phyloP scores from a whole-genome alignment of 2,329 filamentous ascomycete species.

The Aspergillus sp. region DNA sequence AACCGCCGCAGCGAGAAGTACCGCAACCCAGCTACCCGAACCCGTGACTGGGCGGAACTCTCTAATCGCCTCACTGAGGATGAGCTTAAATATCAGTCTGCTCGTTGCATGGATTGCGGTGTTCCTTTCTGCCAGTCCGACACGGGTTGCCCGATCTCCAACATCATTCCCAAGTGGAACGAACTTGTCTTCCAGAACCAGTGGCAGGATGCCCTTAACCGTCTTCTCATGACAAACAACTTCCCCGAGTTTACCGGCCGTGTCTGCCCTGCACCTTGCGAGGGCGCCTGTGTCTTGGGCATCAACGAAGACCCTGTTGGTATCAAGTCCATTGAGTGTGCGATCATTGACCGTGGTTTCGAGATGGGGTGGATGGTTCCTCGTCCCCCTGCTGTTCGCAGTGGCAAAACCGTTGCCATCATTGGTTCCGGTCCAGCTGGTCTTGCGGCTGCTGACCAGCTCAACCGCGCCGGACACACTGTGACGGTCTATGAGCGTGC shows the following conservation, averaged over 20 bases:
- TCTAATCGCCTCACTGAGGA: slow-evolving; percentile 86
- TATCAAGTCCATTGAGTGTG: slow-evolving; percentile 98
- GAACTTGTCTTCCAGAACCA: slow-evolving; percentile 73
- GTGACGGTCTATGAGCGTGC: slow-evolving; percentile 93
- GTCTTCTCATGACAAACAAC: slow-evolving; percentile 94
- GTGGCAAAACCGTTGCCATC: slow-evolving; percentile 83
- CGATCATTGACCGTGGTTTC: slow-evolving; percentile 95
- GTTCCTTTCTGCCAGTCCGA: slow-evolving; percentile 98
- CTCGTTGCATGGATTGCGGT: slow-evolving; percentile 98
- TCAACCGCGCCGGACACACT: slow-evolving; percentile 85
- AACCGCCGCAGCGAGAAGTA: slow-evolving; percentile 91
- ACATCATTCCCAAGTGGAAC: slow-evolving; percentile 98
- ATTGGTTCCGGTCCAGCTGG: slow-evolving; percentile 92
- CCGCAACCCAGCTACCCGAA: slow-evolving; percentile 76
- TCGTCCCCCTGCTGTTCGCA: slow-evolving; percentile 72
- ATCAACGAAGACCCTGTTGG: slow-evolving; percentile 97
- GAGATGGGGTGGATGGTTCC: slow-evolving; percentile 99
- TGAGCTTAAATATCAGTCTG: slow-evolving; percentile 93
- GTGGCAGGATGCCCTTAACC: slow-evolving; percentile 89
- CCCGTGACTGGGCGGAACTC: slow-evolving; percentile 91
- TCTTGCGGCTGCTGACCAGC: slow-evolving; percentile 85
- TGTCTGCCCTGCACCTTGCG: slow-evolving; percentile 94
- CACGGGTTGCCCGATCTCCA: slow-evolving; percentile 90
- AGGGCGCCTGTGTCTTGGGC: slow-evolving; percentile 91
- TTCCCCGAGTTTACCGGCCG: slow-evolving; percentile 98